phyloP scores from a whole-genome alignment of 2,329 filamentous ascomycete species.

The Paracorniculantispora psalliotae region DNA sequence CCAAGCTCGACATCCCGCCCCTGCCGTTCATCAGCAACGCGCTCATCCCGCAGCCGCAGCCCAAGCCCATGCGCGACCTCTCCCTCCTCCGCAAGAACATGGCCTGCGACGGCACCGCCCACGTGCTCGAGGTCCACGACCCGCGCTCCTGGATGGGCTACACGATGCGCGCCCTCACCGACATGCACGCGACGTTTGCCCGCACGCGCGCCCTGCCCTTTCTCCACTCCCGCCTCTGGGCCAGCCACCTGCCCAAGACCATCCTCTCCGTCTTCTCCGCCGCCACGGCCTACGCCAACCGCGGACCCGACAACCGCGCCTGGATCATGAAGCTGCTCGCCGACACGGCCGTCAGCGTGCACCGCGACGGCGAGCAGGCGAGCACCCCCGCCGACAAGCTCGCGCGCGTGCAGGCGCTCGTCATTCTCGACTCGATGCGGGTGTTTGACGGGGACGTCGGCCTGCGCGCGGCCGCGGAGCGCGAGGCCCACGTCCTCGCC shows the following conservation, averaged over 20 bases:
- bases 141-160: conserved; percentile 31
- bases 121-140: conserved; percentile 33
- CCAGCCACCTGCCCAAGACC: conserved; percentile 32
- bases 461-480: conserved; percentile 36
- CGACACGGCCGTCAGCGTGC: conserved; percentile 33
- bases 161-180: conserved; percentile 27
- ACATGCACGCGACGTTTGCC: conserved; percentile 31
- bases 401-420: conserved; percentile 38
- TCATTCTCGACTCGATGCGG: conserved; percentile 37
- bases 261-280: conserved; percentile 37
- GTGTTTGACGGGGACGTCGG: conserved; percentile 40
- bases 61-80: conserved; percentile 26
- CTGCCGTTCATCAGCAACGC: conserved; percentile 20
- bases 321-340: conserved; percentile 36
- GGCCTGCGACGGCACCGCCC: conserved; percentile 22
- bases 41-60: conserved; percentile 16
- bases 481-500: conserved; percentile 31
- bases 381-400: conserved; percentile 33
- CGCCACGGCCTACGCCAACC: conserved; percentile 33
- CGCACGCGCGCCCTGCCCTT: conserved; percentile 35
- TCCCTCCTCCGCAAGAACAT: conserved; percentile 20
- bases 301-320: conserved; percentile 32
- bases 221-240: conserved; percentile 40
- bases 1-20: conserved; percentile 29
- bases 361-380: conserved; percentile 29